A percentile compares a stretch with the other conserved stretches of the same genome.
Evolutionary conservation across 306 rosid genomes (phyloP).

Genomic region (Luffa acutangula): DNA sequence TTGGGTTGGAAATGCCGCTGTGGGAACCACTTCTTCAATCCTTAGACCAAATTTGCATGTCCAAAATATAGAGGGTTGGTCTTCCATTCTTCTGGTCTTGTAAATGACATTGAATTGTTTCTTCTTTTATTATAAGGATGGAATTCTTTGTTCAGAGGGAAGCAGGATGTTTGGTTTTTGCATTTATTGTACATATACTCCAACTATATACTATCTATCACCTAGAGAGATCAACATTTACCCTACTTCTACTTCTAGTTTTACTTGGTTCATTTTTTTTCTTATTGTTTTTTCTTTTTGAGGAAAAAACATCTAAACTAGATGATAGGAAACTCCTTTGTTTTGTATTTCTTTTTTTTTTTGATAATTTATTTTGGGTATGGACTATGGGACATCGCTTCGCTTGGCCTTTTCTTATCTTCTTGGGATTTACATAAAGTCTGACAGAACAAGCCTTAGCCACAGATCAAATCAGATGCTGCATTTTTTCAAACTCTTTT

Average conservation of each 20-base stretch:
- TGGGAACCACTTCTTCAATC: conserved; percentile 67
- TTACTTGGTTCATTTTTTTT: background rate
- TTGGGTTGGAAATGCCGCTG: conserved; percentile 95
- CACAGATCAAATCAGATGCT: background rate
- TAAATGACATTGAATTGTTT: background rate
- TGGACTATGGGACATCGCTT: background rate
- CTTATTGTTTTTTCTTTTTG: background rate
- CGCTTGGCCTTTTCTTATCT: conserved; percentile 13
- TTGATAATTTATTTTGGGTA: background rate
- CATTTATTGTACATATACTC: conserved; percentile 6
- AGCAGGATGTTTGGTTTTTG: background rate
- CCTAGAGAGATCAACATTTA: background rate
- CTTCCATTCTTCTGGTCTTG: background rate
- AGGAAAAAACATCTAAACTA: background rate
- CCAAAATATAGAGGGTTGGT: background rate
- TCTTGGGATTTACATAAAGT: conserved; percentile 22
- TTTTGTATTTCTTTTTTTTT: background rate
- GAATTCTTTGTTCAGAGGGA: background rate
- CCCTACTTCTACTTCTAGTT: background rate
- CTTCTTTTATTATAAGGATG: background rate
- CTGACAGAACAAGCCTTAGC: background rate
- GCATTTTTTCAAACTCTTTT: background rate
- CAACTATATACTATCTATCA: background rate
- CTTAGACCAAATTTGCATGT: conserved; percentile 22
- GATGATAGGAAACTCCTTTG: background rate